Conservation (phyloP, 345 rosid genomes). For the Sisymbrium irio region DNA sequence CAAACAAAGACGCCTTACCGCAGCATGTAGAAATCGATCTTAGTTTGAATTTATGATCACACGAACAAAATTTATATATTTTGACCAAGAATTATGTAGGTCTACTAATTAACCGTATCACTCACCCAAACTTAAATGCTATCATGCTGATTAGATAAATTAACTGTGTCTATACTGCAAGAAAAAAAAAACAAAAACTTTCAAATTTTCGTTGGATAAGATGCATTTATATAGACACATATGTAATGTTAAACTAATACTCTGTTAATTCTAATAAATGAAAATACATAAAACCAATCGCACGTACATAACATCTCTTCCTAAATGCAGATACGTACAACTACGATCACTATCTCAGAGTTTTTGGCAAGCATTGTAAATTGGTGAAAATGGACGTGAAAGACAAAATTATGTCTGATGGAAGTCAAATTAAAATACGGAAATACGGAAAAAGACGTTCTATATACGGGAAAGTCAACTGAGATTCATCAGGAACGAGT, state of each 20-base stretch:
- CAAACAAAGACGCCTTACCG: background rate
- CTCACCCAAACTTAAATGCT: background rate
- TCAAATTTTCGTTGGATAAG: background rate
- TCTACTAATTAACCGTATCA: background rate
- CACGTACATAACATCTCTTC: background rate
- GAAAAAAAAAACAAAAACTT: no score
- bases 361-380: background rate
- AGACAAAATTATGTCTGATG: background rate
- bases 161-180: no score
- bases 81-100: background rate
- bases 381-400: background rate
- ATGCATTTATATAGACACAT: background rate
- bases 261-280: background rate
- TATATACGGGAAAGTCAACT: constrained; percentile 13
- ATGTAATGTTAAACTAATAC: background rate
- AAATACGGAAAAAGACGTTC: constrained; percentile 12
- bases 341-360: background rate
- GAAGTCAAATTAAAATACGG: background rate
- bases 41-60: background rate
- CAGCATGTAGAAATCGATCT: background rate
- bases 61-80: background rate
- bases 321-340: background rate
- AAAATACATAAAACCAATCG: background rate
- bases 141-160: background rate
- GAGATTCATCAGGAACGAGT: background rate